Conservation (phyloP, 805 yeast species). For the Starmerella scarabaei region DNA sequence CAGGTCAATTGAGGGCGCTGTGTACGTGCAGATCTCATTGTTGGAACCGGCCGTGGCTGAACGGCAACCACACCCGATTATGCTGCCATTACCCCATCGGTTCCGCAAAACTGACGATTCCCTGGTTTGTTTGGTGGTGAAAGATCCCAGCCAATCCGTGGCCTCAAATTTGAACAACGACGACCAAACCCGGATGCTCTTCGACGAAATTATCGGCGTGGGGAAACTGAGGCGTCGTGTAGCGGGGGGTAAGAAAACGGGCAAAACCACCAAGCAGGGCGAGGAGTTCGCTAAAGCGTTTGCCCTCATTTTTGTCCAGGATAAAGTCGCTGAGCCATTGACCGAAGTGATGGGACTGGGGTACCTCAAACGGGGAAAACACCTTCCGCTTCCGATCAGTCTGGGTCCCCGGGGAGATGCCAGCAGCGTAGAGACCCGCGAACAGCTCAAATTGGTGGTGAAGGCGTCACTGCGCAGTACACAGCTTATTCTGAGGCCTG, state of each 20-base stretch:
- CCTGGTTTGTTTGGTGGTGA: constrained; percentile 19
- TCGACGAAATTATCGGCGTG: constrained; percentile 23
- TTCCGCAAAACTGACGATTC: constrained; percentile 17
- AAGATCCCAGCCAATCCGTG: constrained; percentile 16
- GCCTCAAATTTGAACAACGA: constrained; percentile 7
- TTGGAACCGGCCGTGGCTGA: constrained; percentile 9
- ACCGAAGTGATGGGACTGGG: constrained; percentile 19
- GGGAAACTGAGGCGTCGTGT: constrained; percentile 22
- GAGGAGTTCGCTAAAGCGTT: constrained; percentile 18
- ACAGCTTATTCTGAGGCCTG: constrained; percentile 20
- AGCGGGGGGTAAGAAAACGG: constrained; percentile 10
- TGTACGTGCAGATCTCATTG: constrained; percentile 17
- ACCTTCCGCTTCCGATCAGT: constrained; percentile 17
- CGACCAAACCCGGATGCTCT: constrained; percentile 7
- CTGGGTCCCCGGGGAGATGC: not conserved
- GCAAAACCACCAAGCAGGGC: constrained; percentile 15
- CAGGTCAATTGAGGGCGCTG: constrained; percentile 16
- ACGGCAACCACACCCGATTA: constrained; percentile 16
- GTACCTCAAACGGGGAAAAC: constrained; percentile 17
- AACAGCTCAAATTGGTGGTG: constrained; percentile 5
- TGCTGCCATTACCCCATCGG: constrained; percentile 19
- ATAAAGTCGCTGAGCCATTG: constrained; percentile 18
- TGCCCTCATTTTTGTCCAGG: constrained; percentile 18
- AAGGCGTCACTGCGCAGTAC: constrained; percentile 8
- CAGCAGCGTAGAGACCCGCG: constrained; percentile 3